A percentile compares a stretch with the other conserved stretches of the same genome.
phyloP scores from a whole-genome alignment of 2,329 filamentous ascomycete species.

The Metarhizium guizhouense region DNA sequence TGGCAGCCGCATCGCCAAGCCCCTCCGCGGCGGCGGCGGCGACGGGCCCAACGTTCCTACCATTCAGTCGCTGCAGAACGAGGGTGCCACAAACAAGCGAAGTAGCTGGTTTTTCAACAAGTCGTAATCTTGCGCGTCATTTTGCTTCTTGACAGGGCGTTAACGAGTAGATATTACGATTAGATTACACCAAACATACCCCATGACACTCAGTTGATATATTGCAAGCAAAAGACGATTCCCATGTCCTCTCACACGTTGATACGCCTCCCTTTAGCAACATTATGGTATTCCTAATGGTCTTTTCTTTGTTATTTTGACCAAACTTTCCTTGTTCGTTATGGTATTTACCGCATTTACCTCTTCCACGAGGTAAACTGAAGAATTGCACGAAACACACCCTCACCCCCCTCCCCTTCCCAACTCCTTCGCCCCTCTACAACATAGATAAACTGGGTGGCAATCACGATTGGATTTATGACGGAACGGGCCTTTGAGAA shows the following conservation, averaged over 20 bases:
- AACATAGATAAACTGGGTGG: slow-evolving; percentile 5
- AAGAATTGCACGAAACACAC: background rate
- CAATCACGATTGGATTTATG: slow-evolving; percentile 14
- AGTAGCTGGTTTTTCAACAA: slow-evolving; percentile 70
- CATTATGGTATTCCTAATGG: background rate
- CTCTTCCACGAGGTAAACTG: background rate
- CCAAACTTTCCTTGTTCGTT: background rate
- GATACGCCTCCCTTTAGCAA: background rate
- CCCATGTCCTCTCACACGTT: slow-evolving; percentile 6
- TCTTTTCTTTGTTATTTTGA: background rate
- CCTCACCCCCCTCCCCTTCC: background rate
- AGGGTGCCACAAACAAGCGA: slow-evolving; percentile 50
- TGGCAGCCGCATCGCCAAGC: slow-evolving; percentile 61
- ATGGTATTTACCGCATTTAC: background rate
- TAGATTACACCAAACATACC: slow-evolving; percentile 9
- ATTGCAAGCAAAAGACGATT: background rate
- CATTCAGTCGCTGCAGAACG: slow-evolving; percentile 49
- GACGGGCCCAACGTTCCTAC: slow-evolving; percentile 41
- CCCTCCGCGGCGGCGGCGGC: slow-evolving; percentile 52
- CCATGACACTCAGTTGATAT: background rate
- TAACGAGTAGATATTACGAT: slow-evolving; percentile 6
- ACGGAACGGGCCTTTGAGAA: slow-evolving; percentile 4
- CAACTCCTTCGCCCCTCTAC: slow-evolving; percentile 1
- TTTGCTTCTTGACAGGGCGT: slow-evolving; percentile 1
- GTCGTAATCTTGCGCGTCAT: slow-evolving; percentile 22